Evolutionary conservation across 2,329 filamentous ascomycete genomes (phyloP).

Genomic region (Colletotrichum costaricense): DNA sequence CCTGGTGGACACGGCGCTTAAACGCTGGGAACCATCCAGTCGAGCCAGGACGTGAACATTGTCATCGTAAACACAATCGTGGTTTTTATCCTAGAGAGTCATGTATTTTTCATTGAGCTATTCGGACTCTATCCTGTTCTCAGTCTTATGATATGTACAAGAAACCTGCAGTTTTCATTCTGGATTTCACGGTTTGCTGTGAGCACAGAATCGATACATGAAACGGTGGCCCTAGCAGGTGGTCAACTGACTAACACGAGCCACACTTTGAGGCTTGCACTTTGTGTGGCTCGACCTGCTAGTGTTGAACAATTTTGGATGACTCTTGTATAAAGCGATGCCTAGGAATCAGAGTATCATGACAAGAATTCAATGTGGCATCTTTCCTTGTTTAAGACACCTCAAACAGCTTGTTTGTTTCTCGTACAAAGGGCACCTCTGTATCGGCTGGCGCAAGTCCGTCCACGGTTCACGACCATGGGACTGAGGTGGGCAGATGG

Average conservation of each 20-base stretch:
- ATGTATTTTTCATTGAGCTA: neutral
- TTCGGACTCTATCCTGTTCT: neutral
- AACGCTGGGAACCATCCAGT: neutral
- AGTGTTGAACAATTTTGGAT: too few species aligned
- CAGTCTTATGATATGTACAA: neutral
- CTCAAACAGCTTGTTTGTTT: neutral
- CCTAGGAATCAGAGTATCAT: too few species aligned
- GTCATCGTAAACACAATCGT: too few species aligned
- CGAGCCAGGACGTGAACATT: neutral
- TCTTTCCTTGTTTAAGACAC: neutral
- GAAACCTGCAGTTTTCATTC: neutral
- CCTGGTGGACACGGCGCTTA: neutral
- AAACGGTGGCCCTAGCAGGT: slow-evolving; percentile 11
- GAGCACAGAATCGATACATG: slow-evolving; percentile 12
- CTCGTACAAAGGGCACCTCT: neutral
- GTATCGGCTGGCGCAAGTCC: neutral
- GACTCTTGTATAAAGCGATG: neutral
- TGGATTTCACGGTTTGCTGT: neutral
- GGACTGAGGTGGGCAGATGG: neutral
- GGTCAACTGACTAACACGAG: slow-evolving; percentile 23
- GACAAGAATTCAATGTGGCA: neutral
- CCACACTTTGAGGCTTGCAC: neutral
- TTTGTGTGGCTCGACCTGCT: neutral
- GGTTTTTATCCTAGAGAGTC: neutral
- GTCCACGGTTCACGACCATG: neutral